Evolutionary conservation across 1,139 yeast genomes (phyloP), one percentile per base, ranked within the genome.

Genomic region (Blastobotrys buckinghamii): DNA sequence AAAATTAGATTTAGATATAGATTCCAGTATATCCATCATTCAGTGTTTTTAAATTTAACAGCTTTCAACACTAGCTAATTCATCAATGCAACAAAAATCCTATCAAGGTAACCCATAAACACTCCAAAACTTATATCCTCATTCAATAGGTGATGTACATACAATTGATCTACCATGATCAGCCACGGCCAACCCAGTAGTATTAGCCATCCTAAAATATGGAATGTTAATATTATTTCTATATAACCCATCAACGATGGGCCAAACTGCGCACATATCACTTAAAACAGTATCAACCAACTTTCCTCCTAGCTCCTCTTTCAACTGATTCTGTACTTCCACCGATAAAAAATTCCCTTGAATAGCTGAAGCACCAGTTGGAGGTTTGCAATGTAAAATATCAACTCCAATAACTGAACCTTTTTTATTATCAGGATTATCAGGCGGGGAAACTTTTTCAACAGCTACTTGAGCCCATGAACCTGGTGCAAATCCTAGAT

Each of bases 401-500:
- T 92, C 98, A 40, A 90, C 83, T 22, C 98, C 98, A 38, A 92
- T 66, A 1, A 92, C 78, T 42, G 77, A 75, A 15, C 96, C 90
- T 10, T 29, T 13, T 29, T 29, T 29, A 26, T 26, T 10, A 10
- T 29, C n/a, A 6, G 32, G 9, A 13, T 13, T 29, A 20, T 71
- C 69, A 2, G 77, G 72, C 15, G n/a, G n/a, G n/a, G 72, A 64
- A 12, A 86, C 76, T 39, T 77, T 67, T 41, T 78, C 79, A 6
- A 78, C 77, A 0, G 95, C 84, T 30, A 85, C 94, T 56, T 82
- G 87, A 12, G 90, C 76, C 98, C 98, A 92, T 33, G 95, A 90
- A 0, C 98, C 98, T 0, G 98, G 98, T 0, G 95, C 95, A 63
- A 77, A 92, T 1, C 98, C 98, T 45, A 92, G 71, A 67, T 92